Base-by-base conservation (phyloP, 495 filamentous ascomycete genomes). In the Aspergillus bridgeri region DNA sequence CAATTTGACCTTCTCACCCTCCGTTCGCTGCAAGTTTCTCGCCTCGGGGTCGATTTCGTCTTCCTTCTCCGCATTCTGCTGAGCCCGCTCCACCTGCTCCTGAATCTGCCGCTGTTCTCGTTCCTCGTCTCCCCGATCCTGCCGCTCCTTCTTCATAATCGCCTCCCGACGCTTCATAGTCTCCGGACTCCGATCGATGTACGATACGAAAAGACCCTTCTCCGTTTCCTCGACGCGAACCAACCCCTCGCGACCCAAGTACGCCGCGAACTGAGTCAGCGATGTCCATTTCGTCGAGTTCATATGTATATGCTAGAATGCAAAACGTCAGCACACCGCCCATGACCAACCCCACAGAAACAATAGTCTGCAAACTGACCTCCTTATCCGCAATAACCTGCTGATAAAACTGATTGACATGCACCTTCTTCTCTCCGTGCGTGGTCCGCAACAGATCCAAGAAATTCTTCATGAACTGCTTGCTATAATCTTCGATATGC, bases 341-440 rank as follows among this genome's bases (percentile, higher is more conserved):
- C 17, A 18, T 9, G n/a, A 29, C 6, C 27, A 6, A 6, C 27
- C 27, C 2, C 27, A 3, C 27, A 18, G 4, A 6, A 38, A 53
- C 11, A 27, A 9, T 0, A 50, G 13, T 42, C 11, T 24, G 19
- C 42, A 55, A 25, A 68, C 65, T 61, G 21, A 70, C 67, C 42
- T 61, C 51, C 33, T 75, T 75, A 53, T 79, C 73, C 2, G 67
- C 65, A 53, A 79, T 75, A 48, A 69, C 89, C 79, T 90, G 86
- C 70, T 98, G 90, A 68, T 99, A 99, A 68, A 96, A 97, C 51
- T 89, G 86, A 59, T 98, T 98, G 6, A 90, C 79, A 27, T 91
- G 79, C 3, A 97, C 83, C 52, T 82, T 76, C 75, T 98, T 98
- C 67, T 92, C 89, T 42, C 90, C 89, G 60, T 98, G 95, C 0